These are phyloP conservation scores for Phalaenopsis aphrodite DNA, from an alignment of 106 monocot species.

Conservation along the genomic window DNA sequence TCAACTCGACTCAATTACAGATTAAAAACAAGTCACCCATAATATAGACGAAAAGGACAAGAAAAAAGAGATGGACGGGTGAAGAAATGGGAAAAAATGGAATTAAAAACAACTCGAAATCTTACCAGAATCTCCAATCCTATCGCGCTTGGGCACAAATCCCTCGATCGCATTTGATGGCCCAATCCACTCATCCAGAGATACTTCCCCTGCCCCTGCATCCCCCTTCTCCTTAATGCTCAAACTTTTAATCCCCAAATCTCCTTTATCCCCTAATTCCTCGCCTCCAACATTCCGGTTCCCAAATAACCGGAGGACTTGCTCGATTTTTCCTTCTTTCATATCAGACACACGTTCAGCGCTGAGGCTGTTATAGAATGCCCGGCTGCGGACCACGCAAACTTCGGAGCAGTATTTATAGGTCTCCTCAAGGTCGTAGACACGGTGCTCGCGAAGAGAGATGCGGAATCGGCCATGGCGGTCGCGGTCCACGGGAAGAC, in stretches of 20 bases:
- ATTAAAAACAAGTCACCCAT: background rate
- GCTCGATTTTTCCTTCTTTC: constrained; percentile 15
- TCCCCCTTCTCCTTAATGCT: constrained; percentile 54
- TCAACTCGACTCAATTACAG: too few relatives aligned
- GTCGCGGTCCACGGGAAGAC: constrained; percentile 11
- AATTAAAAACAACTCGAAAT: background rate
- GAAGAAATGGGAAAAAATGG: background rate
- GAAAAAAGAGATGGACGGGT: background rate
- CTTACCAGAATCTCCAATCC: constrained; percentile 23
- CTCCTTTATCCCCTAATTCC: constrained; percentile 3
- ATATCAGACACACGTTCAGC: constrained; percentile 25
- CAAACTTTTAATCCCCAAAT: constrained; percentile 23
- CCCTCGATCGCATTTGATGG: constrained; percentile 77
- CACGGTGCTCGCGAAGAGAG: constrained; percentile 69
- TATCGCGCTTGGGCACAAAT: constrained; percentile 56
- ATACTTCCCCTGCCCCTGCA: constrained; percentile 20
- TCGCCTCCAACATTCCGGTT: background rate
- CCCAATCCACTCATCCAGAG: constrained; percentile 64
- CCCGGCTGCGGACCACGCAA: constrained; percentile 52
- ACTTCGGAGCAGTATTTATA: constrained; percentile 59
- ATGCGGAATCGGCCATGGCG: constrained; percentile 48
- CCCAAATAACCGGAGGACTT: constrained; percentile 39
- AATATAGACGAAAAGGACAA: background rate
- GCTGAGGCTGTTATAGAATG: constrained; percentile 29
- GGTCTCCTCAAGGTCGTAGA: constrained; percentile 78